These are phyloP conservation scores for Triticum monococcum DNA, from an alignment of 176 grass and related monocot species.

Conservation along the genomic window DNA sequence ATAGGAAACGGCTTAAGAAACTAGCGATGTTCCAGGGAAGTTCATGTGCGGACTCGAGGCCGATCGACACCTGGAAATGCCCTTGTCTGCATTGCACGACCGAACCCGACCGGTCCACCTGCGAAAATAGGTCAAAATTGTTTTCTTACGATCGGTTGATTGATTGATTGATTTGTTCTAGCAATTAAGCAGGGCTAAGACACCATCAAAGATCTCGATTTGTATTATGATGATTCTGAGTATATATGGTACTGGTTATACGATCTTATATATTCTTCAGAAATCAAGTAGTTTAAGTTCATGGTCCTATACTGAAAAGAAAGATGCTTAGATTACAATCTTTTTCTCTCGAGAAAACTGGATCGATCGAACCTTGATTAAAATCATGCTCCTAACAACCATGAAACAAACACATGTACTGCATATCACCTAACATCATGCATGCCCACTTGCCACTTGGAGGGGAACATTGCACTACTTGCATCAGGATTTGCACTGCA, in stretches of 20 bases:
- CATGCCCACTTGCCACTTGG: background rate
- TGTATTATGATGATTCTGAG: background rate
- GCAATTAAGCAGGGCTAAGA: background rate
- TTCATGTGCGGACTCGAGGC: background rate
- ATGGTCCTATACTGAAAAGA: background rate
- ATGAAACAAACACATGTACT: background rate
- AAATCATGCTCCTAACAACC: background rate
- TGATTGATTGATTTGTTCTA: background rate
- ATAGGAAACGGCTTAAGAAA: background rate
- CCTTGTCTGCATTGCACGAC: background rate
- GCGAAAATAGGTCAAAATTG: background rate
- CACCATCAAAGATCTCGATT: background rate
- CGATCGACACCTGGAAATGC: constrained; percentile 20
- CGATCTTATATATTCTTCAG: background rate
- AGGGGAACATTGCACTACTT: background rate
- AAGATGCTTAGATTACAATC: background rate
- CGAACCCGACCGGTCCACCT: constrained; percentile 1
- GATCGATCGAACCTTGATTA: background rate
- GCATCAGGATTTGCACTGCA: background rate
- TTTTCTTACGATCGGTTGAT: background rate
- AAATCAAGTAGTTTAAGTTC: background rate
- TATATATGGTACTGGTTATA: background rate
- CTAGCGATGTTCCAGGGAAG: background rate
- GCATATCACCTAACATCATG: background rate
- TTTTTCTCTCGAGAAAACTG: background rate